phyloP scores from a whole-genome alignment of 345 rosid species.

The Syzygium jambos region DNA sequence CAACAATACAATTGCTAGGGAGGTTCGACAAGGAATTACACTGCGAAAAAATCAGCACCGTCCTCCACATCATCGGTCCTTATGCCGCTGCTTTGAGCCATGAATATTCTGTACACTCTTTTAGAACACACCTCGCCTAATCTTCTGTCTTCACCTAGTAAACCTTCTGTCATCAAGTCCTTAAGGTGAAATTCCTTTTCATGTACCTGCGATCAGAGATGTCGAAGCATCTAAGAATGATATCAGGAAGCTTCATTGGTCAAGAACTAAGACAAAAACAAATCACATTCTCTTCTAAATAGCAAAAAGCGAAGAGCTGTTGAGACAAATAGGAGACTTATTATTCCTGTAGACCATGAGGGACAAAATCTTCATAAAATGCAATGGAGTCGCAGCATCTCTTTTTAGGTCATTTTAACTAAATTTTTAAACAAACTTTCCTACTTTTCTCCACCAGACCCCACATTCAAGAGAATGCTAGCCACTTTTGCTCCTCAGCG shows the following conservation, averaged over 20 bases:
- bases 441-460: not conserved
- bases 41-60: constrained; percentile 75
- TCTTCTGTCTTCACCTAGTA: constrained; percentile 58
- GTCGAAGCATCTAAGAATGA: not conserved
- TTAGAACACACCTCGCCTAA: constrained; percentile 85
- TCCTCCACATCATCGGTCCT: constrained; percentile 81
- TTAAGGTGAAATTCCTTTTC: constrained; percentile 83
- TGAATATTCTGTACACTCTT: constrained; percentile 74
- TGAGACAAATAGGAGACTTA: not conserved
- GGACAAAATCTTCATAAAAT: not conserved
- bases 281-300: not conserved
- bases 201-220: constrained; percentile 43
- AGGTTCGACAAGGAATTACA: not conserved
- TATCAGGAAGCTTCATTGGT: not conserved
- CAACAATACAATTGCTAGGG: not conserved
- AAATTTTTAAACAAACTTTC: not conserved
- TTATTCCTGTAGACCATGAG: not conserved
- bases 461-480: not conserved
- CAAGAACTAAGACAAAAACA: not conserved
- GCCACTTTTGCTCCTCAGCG: not conserved
- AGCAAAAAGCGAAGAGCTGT: not conserved
- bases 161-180: constrained; percentile 67
- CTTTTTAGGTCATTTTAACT: not conserved
- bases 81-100: constrained; percentile 62
- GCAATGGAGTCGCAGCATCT: not conserved